These are phyloP conservation scores for Magnolia sinica DNA, from an alignment of 164 flowering plant species.

Conservation along the genomic window DNA sequence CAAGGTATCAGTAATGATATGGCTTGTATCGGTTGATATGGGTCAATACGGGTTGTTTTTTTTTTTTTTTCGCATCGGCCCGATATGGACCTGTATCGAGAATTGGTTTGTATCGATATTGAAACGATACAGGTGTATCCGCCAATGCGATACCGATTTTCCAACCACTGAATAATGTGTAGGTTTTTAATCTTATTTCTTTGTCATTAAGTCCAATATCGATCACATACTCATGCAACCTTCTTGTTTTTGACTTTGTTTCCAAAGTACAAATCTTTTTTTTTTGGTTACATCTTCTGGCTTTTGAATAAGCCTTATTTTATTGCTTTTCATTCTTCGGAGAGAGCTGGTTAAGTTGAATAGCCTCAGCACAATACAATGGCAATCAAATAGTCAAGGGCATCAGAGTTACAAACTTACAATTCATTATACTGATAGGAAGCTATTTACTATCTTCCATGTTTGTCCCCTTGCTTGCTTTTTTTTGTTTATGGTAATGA, in stretches of 20 bases:
- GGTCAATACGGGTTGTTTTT: no score
- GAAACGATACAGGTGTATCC: no score
- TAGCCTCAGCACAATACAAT: background rate
- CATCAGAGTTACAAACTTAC: background rate
- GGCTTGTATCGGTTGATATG: no score
- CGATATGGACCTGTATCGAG: no score
- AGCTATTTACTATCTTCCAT: background rate
- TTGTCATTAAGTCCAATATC: background rate
- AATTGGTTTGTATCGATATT: no score
- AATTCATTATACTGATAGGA: background rate
- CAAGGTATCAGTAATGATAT: no score
- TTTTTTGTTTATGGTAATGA: background rate
- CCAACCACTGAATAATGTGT: background rate
- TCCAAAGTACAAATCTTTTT: no score
- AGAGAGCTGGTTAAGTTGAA: background rate
- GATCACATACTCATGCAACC: background rate
- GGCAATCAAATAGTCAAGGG: background rate
- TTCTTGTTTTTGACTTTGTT: background rate
- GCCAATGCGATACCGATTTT: no score
- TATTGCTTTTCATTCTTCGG: background rate
- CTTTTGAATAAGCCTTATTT: no score
- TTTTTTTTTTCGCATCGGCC: no score
- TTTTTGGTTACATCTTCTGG: background rate
- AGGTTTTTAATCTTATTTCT: background rate
- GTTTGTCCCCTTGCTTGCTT: background rate